Evolutionary conservation across 345 rosid genomes (phyloP).

Genomic region (Durio zibethinus): DNA sequence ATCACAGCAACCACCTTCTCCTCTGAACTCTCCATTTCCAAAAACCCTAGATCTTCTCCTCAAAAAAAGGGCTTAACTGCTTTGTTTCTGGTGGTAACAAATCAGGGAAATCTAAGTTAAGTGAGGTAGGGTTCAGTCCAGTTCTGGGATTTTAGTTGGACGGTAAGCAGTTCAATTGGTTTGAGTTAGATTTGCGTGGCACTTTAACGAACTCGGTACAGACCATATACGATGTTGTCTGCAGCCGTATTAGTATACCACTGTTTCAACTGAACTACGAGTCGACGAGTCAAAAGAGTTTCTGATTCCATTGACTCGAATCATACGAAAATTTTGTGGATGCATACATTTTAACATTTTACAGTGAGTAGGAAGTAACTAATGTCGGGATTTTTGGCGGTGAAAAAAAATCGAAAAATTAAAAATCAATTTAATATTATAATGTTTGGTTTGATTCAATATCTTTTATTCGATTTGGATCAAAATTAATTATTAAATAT

Average conservation of each 20-base stretch:
- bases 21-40: conserved; percentile 38
- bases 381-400: no score
- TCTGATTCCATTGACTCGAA: neutral
- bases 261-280: neutral
- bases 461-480: no score
- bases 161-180: neutral
- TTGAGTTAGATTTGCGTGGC: neutral
- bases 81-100: no score
- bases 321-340: neutral
- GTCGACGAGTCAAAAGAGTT: neutral
- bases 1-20: conserved; percentile 81
- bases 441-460: no score
- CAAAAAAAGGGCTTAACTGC: neutral
- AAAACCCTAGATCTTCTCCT: conserved; percentile 4
- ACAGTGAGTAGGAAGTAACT: no score
- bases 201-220: neutral
- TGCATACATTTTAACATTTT: no score
- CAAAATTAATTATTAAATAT: no score
- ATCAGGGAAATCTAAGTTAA: neutral
- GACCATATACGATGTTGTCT: neutral
- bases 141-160: neutral
- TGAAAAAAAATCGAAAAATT: no score
- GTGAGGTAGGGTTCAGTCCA: neutral
- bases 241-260: neutral
- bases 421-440: no score